These are phyloP conservation scores for Plenodomus tracheiphilus DNA, from an alignment of 2,329 filamentous ascomycete genomes.

Conservation along the genomic window DNA sequence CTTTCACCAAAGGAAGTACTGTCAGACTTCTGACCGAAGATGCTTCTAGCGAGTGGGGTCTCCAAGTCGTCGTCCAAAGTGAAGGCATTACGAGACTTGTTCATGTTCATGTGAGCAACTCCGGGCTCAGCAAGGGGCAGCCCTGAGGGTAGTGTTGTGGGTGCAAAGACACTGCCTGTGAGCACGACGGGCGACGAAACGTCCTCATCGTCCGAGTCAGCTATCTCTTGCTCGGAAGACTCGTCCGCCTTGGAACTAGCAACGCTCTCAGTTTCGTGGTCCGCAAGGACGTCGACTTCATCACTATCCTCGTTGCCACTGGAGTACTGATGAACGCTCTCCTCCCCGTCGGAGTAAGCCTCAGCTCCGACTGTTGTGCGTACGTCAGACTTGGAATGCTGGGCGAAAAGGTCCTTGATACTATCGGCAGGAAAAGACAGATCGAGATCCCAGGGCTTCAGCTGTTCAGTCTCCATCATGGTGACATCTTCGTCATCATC, in stretches of 20 bases:
- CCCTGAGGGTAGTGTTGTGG: too few species aligned
- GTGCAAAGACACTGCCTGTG: neutral
- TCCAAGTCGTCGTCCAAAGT: slow-evolving; percentile 5
- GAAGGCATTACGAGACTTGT: neutral
- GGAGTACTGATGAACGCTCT: neutral
- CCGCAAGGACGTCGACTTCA: slow-evolving; percentile 1
- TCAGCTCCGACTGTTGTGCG: slow-evolving; percentile 4
- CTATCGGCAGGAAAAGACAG: neutral
- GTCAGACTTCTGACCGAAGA: neutral
- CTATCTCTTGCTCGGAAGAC: slow-evolving; percentile 8
- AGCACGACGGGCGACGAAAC: neutral
- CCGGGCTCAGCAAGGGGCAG: too few species aligned
- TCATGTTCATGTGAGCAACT: neutral
- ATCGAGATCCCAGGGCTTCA: neutral
- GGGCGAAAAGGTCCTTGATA: slow-evolving; percentile 1
- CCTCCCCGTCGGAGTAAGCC: slow-evolving; percentile 5
- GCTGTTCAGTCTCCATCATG: slow-evolving; percentile 5
- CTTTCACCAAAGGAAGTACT: neutral
- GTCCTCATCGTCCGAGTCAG: slow-evolving; percentile 4
- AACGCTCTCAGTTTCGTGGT: slow-evolving; percentile 14
- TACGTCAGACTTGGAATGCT: slow-evolving; percentile 1
- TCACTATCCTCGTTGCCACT: slow-evolving; percentile 6
- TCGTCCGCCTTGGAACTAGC: slow-evolving; percentile 9
- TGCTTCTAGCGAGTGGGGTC: neutral
- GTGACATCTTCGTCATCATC: slow-evolving; percentile 9